Base-by-base conservation (phyloP, 495 filamentous ascomycete species). In the Penicillium cataractarum region DNA sequence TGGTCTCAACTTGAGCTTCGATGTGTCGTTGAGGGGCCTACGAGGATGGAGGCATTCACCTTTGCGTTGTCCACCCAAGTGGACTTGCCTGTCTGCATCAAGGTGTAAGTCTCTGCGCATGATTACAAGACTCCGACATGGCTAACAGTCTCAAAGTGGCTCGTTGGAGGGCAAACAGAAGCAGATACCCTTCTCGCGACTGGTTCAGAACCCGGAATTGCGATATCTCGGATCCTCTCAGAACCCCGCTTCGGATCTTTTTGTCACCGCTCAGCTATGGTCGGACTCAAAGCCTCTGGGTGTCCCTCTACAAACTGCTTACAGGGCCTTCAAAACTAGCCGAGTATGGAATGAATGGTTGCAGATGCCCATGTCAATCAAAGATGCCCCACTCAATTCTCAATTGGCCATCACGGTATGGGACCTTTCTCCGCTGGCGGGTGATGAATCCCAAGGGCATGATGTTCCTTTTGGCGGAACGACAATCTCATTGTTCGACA, bases 261-360 rank as follows among this genome's bases (percentile, higher is more conserved):
- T 93, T 66, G 89, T 96, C 21, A 97, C 93, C 4, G 90, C 87
- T 17, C 96, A 97, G 76, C 79, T 97, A 69, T 99, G 93, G 89
- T 92, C 96, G 12, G 93, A 96, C 66, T 97, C 92, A 19, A 98
- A 99, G 70, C 92, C 95, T 15, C 75, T 98, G 61, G 94, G 93
- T 1, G 91, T 97, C 0, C 91, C 92, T 0, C 81, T 96, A 12
- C 93, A 97, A 73, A 99, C 96, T 10, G 82, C 91, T 15, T 98
- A 97, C 79, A 96, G 90, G 72, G 74, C 90, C 2, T 97, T 98
- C 67, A 93, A 92, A 68, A 83, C 80, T 26, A 83, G 86, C 55
- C 86, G 96, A 67, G 84, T 78, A 69, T 99, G 95, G 95, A 93
- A 94, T 71, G 95, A 99, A 78, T 99, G 96, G 96, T 84, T 99